Conservation (phyloP, 1,284 basidiomycete species). For the Cutaneotrichosporon cavernicola region DNA sequence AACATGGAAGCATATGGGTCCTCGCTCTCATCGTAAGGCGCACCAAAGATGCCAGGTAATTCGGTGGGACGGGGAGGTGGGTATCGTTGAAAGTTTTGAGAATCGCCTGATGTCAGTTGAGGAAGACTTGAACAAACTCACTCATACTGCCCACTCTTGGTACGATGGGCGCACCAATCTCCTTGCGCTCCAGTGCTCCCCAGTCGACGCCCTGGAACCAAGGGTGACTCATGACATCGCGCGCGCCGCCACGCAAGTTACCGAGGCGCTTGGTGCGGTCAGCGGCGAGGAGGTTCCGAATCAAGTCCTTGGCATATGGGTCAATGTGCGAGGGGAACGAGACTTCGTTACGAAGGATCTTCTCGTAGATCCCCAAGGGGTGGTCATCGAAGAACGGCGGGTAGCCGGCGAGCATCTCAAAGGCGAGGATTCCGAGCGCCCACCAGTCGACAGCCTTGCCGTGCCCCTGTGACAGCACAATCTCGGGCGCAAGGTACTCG, state of each 20-base stretch:
- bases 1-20: conserved; percentile 51
- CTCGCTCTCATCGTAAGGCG: conserved; percentile 38
- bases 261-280: conserved; percentile 56
- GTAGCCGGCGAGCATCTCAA: conserved; percentile 56
- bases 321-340: conserved; percentile 56
- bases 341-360: conserved; percentile 54
- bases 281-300: conserved; percentile 54
- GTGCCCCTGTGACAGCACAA: conserved; percentile 56
- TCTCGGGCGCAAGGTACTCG: conserved; percentile 56
- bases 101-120: conserved; percentile 43
- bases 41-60: conserved; percentile 52
- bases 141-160: conserved; percentile 54
- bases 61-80: conserved; percentile 52
- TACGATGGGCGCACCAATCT: conserved; percentile 57
- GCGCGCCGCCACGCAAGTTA: conserved; percentile 55
- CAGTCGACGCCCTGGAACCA: conserved; percentile 58
- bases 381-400: conserved; percentile 55
- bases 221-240: conserved; percentile 55
- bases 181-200: conserved; percentile 52
- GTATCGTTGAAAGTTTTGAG: conserved; percentile 54
- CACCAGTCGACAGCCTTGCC: conserved; percentile 59
- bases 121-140: conserved; percentile 29
- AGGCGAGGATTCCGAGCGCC: conserved; percentile 57
- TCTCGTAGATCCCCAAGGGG: conserved; percentile 54
- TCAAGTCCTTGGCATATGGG: conserved; percentile 55